Evolutionary conservation across 2,329 filamentous ascomycete species (phyloP), one percentile per base, ranked within the genome.

Genomic region (Arachnomyces sp.): DNA sequence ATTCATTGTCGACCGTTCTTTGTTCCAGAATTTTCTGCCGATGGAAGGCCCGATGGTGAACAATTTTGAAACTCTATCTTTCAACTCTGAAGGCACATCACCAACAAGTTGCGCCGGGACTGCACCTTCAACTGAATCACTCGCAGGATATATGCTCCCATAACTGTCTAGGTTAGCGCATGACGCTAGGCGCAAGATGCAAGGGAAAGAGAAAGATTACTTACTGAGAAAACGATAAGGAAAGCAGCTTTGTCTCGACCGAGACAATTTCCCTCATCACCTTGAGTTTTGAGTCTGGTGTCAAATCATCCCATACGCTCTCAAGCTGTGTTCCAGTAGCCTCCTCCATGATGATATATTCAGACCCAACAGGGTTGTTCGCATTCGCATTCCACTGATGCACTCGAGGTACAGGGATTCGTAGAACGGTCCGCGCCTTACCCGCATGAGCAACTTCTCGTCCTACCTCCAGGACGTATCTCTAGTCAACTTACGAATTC

Each of bases 291-390:
- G 47, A 39, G 11, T 43, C 34, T 36, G 57, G 28, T 15, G 46
- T 43, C 40, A 58, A 51, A 6, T 50, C 44, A 25, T 54, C 40
- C 61, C 60, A 65, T 29, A 53, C 25, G 14, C 50, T 42, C 4
- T 12, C 43, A 36, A 65, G 49, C 40, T 48, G 48, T 28, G 36
- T 55, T n/a, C 61, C 57, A n/a, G 29, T 34, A 33, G 56, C 55
- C 37, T 56, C 45, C 45, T 58, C 56, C 51, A 58, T 57, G 7
- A 52, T 47, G 34, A 47, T 46, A 44, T 45, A 52, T 14, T 44
- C 51, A 12, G 53, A 49, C 46, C 44, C 47, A 25, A 55, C 54
- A 14, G 48, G 48, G 43, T 58, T 52, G 8, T 49, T 35, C 34
- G 44, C 28, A n/a, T 30, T n/a, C 14, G 40, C 18, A 40, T 38